These are phyloP conservation scores for Penicillium macrosclerotiorum DNA, from an alignment of 495 filamentous ascomycete genomes.

Conservation along the genomic window DNA sequence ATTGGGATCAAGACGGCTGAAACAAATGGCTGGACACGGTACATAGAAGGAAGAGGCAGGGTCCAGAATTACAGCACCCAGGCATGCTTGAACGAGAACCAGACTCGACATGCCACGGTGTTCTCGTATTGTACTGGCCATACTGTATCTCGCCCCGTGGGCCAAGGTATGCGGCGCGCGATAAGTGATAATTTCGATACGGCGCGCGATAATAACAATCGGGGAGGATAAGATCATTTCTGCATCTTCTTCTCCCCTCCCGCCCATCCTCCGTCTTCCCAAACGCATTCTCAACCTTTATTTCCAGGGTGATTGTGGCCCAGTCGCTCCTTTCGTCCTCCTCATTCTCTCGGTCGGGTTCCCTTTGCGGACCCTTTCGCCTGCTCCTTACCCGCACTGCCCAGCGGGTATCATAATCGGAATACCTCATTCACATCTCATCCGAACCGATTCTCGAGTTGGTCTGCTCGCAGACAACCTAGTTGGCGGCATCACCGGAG, in stretches of 20 bases:
- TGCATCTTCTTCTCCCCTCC: conserved; percentile 12
- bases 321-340: conserved; percentile 7
- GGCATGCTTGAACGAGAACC: background rate
- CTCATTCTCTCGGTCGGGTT: background rate
- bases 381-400: background rate
- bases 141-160: background rate
- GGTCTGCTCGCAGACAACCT: background rate
- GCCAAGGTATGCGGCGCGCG: conserved; percentile 7
- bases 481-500: too few species aligned
- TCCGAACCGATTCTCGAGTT: background rate
- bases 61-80: background rate
- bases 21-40: background rate
- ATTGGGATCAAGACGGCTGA: background rate
- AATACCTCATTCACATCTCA: too few species aligned
- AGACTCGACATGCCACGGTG: conserved; percentile 2
- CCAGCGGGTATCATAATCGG: background rate
- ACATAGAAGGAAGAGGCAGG: conserved; percentile 5
- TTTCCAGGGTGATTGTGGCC: background rate
- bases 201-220: conserved; percentile 22
- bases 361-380: background rate
- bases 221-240: conserved; percentile 21
- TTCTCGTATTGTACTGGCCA: conserved; percentile 1
- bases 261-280: conserved; percentile 1
- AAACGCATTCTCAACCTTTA: background rate
- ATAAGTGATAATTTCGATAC: conserved; percentile 24